Evolutionary conservation across 495 filamentous ascomycete species (phyloP).

Genomic region (Daldinia caldariorum): DNA sequence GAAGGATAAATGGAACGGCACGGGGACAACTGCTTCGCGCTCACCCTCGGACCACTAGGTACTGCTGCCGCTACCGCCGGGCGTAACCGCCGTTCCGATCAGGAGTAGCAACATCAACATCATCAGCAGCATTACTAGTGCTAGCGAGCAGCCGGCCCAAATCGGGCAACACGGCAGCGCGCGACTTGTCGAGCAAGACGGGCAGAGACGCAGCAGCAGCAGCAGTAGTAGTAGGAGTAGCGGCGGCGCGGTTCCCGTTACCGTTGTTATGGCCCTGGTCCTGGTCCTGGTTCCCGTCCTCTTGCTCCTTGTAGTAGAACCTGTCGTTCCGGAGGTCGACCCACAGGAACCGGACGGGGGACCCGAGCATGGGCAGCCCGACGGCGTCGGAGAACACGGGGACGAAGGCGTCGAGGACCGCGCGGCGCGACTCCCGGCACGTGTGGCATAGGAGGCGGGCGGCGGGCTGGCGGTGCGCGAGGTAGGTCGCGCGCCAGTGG

Average conservation of each 20-base stretch:
- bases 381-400: constrained; percentile 22
- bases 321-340: constrained; percentile 18
- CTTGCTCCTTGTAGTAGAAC: constrained; percentile 16
- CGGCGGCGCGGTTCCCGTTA: too few relatives aligned
- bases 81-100: background rate
- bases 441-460: background rate
- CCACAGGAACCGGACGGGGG: constrained; percentile 16
- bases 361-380: constrained; percentile 9
- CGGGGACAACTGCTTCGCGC: background rate
- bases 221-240: too few relatives aligned
- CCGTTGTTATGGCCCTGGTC: too few relatives aligned
- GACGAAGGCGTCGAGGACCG: constrained; percentile 12
- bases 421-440: constrained; percentile 24
- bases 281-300: too few relatives aligned
- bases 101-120: background rate
- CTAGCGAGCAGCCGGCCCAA: background rate
- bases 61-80: background rate
- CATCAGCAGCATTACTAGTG: background rate
- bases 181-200: constrained; percentile 13
- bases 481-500: constrained; percentile 4
- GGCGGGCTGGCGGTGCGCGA: constrained; percentile 3
- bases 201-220: background rate
- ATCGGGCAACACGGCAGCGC: constrained; percentile 14
- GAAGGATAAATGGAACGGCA: too few relatives aligned
- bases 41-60: background rate